Base-by-base conservation (phyloP, 2,329 filamentous ascomycete species). In the Aureobasidium uvarum region DNA sequence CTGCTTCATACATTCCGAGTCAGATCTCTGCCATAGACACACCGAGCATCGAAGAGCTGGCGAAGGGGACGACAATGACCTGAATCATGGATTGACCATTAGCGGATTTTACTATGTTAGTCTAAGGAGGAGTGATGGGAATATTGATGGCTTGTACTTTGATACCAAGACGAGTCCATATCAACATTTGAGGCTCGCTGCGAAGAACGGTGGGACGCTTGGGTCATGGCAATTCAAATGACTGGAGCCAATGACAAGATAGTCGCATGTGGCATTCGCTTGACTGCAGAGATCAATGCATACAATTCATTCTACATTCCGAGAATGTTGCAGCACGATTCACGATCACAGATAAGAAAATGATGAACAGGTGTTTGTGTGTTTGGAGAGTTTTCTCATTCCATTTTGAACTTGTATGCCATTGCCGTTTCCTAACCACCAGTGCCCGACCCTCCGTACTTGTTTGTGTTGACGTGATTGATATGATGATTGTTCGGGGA, bases 51-150 rank as follows among this genome's bases (percentile, higher is more conserved):
- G 52, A 18, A 43, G 39, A 10, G 68, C 56, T 20, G 67, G 66
- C 33, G 70, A 70, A 45, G 74, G 65, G 1, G 67, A 64, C 50
- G 60, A 66, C 38, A 72, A 5, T 73, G 75, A 18, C 76, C 73
- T 59, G 33, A 76, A 76, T 7, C 77, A 77, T 62, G 82, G 82
- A 0, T 72, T 84, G 43, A 85, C 82, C 8, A 85, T 85, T 63
- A 78, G 75, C 33, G 83, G 83, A 0, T 85, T 84, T 68, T 85
- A 85, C 68, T 85, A 83, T 69, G 77, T 83, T 6, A 81, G 78
- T 70, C 66, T 85, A 70, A 70, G 77, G 64, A 72, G 82, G 48
- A 73, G 72, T 14, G 79, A 81, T 69, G 83, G 83, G 1, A 69
- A 67, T 18, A 74, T 84, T 5, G 79, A 84, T 69, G 83, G 83